Evolutionary conservation across 768 basidiomycete species (phyloP), one percentile per base, ranked within the genome.

Genomic region (Sporobolomyces phaffii): DNA sequence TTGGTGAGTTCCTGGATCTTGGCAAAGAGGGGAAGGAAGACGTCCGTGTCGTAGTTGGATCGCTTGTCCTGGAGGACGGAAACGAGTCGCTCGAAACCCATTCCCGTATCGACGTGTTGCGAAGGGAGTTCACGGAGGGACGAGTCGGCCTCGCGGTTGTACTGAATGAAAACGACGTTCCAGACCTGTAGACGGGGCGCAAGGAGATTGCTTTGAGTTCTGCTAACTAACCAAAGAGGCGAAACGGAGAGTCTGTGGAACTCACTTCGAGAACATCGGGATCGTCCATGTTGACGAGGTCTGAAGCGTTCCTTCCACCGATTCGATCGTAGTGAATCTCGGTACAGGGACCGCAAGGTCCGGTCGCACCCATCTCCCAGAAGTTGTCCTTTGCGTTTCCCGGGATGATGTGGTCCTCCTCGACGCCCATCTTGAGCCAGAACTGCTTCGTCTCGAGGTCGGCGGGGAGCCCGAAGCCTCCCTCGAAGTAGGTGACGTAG

Each of bases 111-210:
- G 69, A 99, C 89, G 74, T 99, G 96, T 78, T 92, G 91, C 36
- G 87, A 84, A 29, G 96, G 96, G 18, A 99, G 83, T 1, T 84
- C 65, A 58, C 83, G 85, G 20, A 99, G 83, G 24, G 86, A 84
- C 44, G 89, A 88, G 63, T 93, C 89, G 48, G 85, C 84, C 78
- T 98, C 94, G 51, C 96, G 89, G 77, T 99, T 98, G 81, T 89
- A 99, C 75, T 97, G 93, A 76, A 99, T 98, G 77, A 97, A 99
- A 62, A 99, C 96, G 77, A 96, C 97, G 81, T 99, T 99, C 96
- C 96, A 99, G 72, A 99, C 93, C 78, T 71, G 60, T 9, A n/a
- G 18, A 76, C 75, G 5, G 10, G 26, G 9, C n/a, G n/a, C n/a
- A n/a, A n/a, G n/a, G n/a, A n/a, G n/a, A n/a, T 38, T 38, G 10